phyloP scores from a whole-genome alignment of 148 eudicot species.

The Diospyros kaki region DNA sequence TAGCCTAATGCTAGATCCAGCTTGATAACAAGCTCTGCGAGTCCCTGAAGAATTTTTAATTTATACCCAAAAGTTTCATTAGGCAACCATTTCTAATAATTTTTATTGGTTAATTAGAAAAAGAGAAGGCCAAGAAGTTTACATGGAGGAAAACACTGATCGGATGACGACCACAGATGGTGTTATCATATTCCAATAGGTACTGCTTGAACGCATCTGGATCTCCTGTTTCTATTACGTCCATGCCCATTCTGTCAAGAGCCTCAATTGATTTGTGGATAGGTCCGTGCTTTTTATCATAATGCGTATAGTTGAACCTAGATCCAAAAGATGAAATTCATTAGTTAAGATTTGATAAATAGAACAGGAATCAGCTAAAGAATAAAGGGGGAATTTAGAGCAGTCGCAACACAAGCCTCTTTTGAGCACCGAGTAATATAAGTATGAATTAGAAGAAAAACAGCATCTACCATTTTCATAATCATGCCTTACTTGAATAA shows the following conservation, averaged over 20 bases:
- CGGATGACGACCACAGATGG: constrained; percentile 98
- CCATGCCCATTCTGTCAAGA: constrained; percentile 90
- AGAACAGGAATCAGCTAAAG: background rate
- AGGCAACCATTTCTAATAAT: background rate
- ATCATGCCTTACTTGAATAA: background rate
- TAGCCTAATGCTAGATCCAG: background rate
- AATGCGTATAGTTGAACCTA: constrained; percentile 81
- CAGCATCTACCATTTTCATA: too few relatives aligned
- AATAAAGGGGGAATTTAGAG: too few relatives aligned
- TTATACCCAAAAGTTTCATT: background rate
- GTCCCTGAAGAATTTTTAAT: background rate
- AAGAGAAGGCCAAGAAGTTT: constrained; percentile 18
- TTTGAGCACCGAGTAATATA: too few relatives aligned
- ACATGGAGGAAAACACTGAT: constrained; percentile 95
- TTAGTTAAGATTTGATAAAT: background rate
- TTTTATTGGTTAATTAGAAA: background rate
- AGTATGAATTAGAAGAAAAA: too few relatives aligned
- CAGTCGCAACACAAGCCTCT: too few relatives aligned
- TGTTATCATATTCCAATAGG: constrained; percentile 74
- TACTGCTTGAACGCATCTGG: constrained; percentile 84
- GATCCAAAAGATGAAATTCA: constrained; percentile 4
- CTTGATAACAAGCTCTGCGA: background rate
- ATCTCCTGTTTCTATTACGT: constrained; percentile 85
- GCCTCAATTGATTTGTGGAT: constrained; percentile 90
- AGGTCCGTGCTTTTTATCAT: constrained; percentile 82